phyloP scores from a whole-genome alignment of 2,329 filamentous ascomycete genomes.

The Claviceps cyperi region DNA sequence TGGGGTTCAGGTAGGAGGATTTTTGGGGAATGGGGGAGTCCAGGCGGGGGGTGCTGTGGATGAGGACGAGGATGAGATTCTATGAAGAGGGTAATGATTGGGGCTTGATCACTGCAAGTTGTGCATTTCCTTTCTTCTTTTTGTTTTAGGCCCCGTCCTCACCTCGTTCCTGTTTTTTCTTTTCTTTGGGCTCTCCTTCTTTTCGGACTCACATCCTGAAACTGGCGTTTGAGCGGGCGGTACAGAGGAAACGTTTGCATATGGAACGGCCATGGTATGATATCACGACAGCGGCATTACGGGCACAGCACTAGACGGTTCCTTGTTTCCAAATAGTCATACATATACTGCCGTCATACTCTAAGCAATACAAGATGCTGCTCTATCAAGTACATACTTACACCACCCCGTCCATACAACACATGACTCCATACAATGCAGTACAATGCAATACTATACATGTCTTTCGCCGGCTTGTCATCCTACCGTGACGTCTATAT shows the following conservation, averaged over 20 bases:
- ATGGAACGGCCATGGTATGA: not conserved
- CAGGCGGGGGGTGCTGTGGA: slow-evolving; percentile 3
- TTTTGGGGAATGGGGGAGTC: not conserved
- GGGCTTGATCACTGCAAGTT: not conserved
- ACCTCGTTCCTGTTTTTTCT: not conserved
- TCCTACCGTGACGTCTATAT: too few relatives aligned
- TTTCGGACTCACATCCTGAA: not conserved
- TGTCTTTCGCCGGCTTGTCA: not conserved
- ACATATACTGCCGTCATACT: not conserved
- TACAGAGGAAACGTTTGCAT: not conserved
- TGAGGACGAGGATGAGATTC: slow-evolving; percentile 2
- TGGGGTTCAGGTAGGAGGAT: not conserved
- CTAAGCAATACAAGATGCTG: too few relatives aligned
- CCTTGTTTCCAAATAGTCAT: not conserved
- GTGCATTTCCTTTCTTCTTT: not conserved
- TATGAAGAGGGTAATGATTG: not conserved
- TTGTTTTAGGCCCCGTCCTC: not conserved
- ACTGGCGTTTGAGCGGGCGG: not conserved
- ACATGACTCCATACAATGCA: not conserved
- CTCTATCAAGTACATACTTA: too few relatives aligned
- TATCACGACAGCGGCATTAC: not conserved
- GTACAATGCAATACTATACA: not conserved
- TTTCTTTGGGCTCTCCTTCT: not conserved
- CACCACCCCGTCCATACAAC: too few relatives aligned
- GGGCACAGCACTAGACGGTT: not conserved